Conservation (phyloP, 2,329 filamentous ascomycete species). For the Metarhizium album region DNA sequence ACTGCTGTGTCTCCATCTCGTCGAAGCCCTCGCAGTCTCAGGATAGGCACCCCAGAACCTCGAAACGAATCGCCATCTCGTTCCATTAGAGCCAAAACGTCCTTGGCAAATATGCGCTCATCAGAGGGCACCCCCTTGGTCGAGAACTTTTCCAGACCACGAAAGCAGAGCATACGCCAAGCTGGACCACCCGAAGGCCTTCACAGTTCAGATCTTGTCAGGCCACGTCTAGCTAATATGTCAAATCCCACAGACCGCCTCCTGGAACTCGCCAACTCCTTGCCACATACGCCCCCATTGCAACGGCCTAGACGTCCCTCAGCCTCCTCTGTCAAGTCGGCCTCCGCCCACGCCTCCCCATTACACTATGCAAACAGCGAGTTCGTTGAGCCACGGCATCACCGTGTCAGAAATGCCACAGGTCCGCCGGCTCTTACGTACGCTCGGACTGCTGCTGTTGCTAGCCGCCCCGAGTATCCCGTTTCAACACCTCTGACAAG, state of each 20-base stretch:
- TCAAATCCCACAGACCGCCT: slow-evolving; percentile 19
- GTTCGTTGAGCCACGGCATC: slow-evolving; percentile 21
- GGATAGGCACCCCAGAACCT: slow-evolving; percentile 9
- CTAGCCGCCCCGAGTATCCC: slow-evolving; percentile 23
- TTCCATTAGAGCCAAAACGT: slow-evolving; percentile 20
- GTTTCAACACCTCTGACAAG: slow-evolving; percentile 24
- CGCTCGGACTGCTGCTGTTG: slow-evolving; percentile 17
- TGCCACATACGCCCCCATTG: slow-evolving; percentile 25
- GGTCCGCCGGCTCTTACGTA: slow-evolving; percentile 13
- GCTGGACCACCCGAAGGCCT: slow-evolving; percentile 13
- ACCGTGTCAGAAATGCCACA: slow-evolving; percentile 19
- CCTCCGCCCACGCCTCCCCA: slow-evolving; percentile 35
- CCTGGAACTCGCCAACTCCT: slow-evolving; percentile 17
- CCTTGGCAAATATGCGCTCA: slow-evolving; percentile 23
- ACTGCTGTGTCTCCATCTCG: slow-evolving; percentile 7
- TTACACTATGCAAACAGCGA: slow-evolving; percentile 30
- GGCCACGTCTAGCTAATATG: slow-evolving; percentile 15
- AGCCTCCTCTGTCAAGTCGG: slow-evolving; percentile 35
- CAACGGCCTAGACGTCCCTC: slow-evolving; percentile 35
- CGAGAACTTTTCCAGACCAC: slow-evolving; percentile 50
- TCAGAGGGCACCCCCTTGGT: slow-evolving; percentile 27
- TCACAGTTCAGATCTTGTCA: slow-evolving; percentile 19
- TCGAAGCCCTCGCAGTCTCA: slow-evolving; percentile 9
- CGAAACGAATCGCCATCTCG: slow-evolving; percentile 21
- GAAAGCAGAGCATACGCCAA: slow-evolving; percentile 42